Percentiles rank a stretch among this genome's conserved stretches.
Evolutionary conservation across 257 asterid genomes (phyloP).

Genomic region (Pogostemon cablin): DNA sequence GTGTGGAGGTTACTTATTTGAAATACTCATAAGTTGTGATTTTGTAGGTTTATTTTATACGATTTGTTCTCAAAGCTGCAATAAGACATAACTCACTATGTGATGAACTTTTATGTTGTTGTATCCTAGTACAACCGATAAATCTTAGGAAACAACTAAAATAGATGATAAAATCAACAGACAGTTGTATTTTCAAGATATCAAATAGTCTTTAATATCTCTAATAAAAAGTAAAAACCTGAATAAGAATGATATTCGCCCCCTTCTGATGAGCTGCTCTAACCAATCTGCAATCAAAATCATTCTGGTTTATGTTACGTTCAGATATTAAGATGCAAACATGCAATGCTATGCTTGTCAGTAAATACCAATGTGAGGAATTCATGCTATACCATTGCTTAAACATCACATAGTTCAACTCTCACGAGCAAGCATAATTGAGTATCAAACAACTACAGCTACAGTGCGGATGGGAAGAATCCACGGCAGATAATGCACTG

Average conservation of each 20-base stretch:
- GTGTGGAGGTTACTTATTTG: neutral
- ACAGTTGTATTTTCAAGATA: slow-evolving; percentile 1
- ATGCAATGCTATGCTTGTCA: neutral
- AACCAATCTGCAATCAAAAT: slow-evolving; percentile 69
- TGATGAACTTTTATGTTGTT: neutral
- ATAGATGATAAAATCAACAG: no score
- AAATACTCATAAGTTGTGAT: neutral
- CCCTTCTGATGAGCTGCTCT: slow-evolving; percentile 87
- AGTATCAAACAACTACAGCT: neutral
- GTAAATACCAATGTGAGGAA: neutral
- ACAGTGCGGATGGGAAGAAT: neutral
- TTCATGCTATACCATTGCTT: slow-evolving; percentile 7
- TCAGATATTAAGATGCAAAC: neutral
- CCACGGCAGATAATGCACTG: slow-evolving; percentile 4
- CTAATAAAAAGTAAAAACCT: slow-evolving; percentile 51
- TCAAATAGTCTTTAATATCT: neutral
- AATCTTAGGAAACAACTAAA: no score
- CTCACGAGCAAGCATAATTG: neutral
- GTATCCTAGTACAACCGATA: neutral
- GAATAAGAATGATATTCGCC: slow-evolving; percentile 89
- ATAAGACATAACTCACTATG: neutral
- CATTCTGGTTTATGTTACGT: neutral
- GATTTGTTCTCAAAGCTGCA: neutral
- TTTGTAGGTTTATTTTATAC: neutral
- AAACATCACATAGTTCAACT: slow-evolving; percentile 13